phyloP scores from a whole-genome alignment of 805 yeast genomes.

The Scheffersomyces coipomensis region DNA sequence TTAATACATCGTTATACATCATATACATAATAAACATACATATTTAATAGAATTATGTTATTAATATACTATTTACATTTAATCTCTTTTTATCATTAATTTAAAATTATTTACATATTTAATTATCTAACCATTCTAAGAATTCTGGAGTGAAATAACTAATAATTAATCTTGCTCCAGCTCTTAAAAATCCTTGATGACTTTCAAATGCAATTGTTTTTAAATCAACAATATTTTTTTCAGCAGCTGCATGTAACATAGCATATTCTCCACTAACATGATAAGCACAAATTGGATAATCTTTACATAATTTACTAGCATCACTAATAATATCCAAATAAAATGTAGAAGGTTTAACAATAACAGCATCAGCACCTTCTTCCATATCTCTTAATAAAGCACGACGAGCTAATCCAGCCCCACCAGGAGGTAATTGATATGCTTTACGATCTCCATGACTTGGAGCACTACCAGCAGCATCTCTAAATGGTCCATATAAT shows the following conservation, averaged over 20 bases:
- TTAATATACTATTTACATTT: too few species aligned
- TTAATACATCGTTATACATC: not conserved
- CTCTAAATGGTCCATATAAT: conserved; percentile 95
- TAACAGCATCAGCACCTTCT: conserved; percentile 95
- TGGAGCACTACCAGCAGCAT: conserved; percentile 93
- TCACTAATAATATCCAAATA: conserved; percentile 89
- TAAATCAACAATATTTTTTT: conserved; percentile 86
- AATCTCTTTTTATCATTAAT: too few species aligned
- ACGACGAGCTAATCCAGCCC: conserved; percentile 89
- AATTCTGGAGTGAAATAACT: conserved; percentile 95
- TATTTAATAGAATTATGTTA: not conserved
- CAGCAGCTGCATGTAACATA: conserved; percentile 98
- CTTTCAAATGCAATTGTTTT: conserved; percentile 81
- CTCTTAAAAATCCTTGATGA: conserved; percentile 88
- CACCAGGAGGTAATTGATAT: conserved; percentile 92
- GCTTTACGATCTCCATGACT: conserved; percentile 87
- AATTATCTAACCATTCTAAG: conserved; percentile 72
- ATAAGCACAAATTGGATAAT: conserved; percentile 89
- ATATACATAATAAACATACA: conserved; percentile 7
- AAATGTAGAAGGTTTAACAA: conserved; percentile 94
- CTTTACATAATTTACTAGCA: conserved; percentile 76
- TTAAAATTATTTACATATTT: not conserved
- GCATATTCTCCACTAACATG: conserved; percentile 98
- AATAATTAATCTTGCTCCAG: conserved; percentile 91
- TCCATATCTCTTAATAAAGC: conserved; percentile 81